Evolutionary conservation across 1,284 basidiomycete genomes (phyloP).

Genomic region (Ganoderma boninense): DNA sequence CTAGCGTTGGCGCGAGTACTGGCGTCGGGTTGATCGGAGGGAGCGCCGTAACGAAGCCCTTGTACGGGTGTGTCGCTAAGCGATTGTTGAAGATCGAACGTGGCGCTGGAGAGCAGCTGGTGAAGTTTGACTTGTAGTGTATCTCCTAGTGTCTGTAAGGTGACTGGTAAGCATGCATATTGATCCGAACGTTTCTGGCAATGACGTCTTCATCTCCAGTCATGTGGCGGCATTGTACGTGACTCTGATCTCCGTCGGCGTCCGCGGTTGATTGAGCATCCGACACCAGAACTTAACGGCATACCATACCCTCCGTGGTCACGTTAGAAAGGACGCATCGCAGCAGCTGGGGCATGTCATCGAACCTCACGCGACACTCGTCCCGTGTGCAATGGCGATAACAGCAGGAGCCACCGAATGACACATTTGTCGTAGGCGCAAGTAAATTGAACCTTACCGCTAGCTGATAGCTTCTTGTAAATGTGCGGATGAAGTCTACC

Average conservation of each 20-base stretch:
- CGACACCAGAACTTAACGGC: background rate
- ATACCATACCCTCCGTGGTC: constrained; percentile 3
- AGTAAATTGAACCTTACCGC: constrained; percentile 4
- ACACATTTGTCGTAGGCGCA: background rate
- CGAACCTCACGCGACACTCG: background rate
- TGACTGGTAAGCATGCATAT: background rate
- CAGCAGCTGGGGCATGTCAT: background rate
- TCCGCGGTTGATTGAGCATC: background rate
- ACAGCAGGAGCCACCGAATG: background rate
- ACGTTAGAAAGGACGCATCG: constrained; percentile 2
- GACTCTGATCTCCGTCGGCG: background rate
- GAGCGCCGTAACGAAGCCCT: constrained; percentile 56
- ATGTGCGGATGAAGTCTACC: background rate
- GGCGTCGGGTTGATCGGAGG: constrained; percentile 44
- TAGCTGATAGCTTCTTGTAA: background rate
- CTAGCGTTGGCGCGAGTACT: constrained; percentile 42
- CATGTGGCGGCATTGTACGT: background rate
- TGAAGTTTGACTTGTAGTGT: constrained; percentile 65
- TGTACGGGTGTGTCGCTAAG: constrained; percentile 78
- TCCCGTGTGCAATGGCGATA: background rate
- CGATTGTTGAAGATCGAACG: constrained; percentile 78
- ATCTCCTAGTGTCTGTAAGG: background rate
- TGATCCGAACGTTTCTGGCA: background rate
- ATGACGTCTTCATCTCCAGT: background rate
- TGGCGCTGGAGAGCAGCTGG: constrained; percentile 73